These are phyloP conservation scores for Athelia sp. DNA, from an alignment of 1,284 basidiomycete genomes.

Conservation along the genomic window DNA sequence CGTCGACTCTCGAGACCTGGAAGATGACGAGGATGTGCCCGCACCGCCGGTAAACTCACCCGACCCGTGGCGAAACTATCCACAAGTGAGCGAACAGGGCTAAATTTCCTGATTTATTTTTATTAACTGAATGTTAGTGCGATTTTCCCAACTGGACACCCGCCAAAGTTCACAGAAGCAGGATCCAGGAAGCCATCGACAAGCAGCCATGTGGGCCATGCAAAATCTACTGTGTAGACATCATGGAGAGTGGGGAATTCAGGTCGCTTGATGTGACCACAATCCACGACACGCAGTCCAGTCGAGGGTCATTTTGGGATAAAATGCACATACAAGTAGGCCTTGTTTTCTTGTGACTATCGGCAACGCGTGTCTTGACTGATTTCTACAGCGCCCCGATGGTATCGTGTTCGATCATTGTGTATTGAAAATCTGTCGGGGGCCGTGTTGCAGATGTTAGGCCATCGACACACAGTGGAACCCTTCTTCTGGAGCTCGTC, in stretches of 20 bases:
- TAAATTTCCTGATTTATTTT: conserved; percentile 20
- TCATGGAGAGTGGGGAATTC: conserved; percentile 16
- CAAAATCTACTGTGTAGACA: too few species aligned
- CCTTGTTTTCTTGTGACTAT: not conserved
- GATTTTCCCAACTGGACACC: conserved; percentile 49
- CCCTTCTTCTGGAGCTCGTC: conserved; percentile 45
- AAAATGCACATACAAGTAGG: conserved; percentile 27
- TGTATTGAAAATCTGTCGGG: conserved; percentile 40
- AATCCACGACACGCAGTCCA: not conserved
- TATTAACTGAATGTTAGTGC: conserved; percentile 35
- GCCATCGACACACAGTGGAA: conserved; percentile 10
- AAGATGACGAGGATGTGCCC: not conserved
- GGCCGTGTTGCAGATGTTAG: conserved; percentile 42
- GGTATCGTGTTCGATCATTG: conserved; percentile 33
- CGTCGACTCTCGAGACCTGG: conserved; percentile 12
- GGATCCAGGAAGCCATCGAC: conserved; percentile 28
- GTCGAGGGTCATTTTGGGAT: conserved; percentile 28
- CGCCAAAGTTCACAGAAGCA: conserved; percentile 33
- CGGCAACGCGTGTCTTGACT: too few species aligned
- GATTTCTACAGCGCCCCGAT: conserved; percentile 19
- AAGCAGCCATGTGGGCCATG: not conserved
- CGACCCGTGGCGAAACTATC: not conserved
- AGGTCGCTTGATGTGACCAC: conserved; percentile 2
- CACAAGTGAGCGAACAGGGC: not conserved
- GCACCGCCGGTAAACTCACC: not conserved